Evolutionary conservation across 495 filamentous ascomycete species (phyloP).

Genomic region (Aspergillus homomorphus): DNA sequence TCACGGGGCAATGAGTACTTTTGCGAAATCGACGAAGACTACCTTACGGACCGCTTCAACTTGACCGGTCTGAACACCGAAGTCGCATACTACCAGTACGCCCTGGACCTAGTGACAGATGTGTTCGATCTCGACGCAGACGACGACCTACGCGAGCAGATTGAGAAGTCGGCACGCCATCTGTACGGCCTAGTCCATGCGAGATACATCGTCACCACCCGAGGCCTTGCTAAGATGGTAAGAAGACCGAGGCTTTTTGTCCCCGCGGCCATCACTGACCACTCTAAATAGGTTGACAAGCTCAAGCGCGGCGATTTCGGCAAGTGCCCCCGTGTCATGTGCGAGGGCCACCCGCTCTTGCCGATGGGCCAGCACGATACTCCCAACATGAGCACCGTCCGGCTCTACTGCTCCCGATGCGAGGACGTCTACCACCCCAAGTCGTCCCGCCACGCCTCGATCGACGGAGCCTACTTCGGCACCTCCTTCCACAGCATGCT

Average conservation of each 20-base stretch:
- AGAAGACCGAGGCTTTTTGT: background rate
- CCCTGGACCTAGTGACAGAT: conserved; percentile 98
- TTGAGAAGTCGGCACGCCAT: conserved; percentile 95
- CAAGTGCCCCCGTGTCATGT: conserved; percentile 95
- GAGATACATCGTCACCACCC: conserved; percentile 93
- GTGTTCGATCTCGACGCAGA: conserved; percentile 99
- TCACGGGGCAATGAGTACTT: conserved; percentile 99
- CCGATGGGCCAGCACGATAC: conserved; percentile 91
- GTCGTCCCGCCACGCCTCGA: conserved; percentile 88
- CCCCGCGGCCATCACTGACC: background rate
- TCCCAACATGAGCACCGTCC: conserved; percentile 79
- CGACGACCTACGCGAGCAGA: conserved; percentile 95
- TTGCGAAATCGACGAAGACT: conserved; percentile 99
- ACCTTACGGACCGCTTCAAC: conserved; percentile 97
- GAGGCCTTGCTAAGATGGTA: conserved; percentile 96
- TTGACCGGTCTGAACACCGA: conserved; percentile 95
- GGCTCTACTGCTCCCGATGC: conserved; percentile 94
- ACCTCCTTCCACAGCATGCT: conserved; percentile 98
- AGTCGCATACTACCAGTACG: conserved; percentile 98
- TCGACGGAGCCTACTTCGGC: conserved; percentile 98
- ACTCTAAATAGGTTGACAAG: conserved; percentile 74
- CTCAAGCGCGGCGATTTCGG: conserved; percentile 98
- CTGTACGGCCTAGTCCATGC: conserved; percentile 96
- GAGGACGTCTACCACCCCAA: conserved; percentile 99
- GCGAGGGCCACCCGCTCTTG: conserved; percentile 83